Evolutionary conservation across 371 early-diverging fungal genomes (phyloP).

Genomic region (Capillidium rhysosporum): DNA sequence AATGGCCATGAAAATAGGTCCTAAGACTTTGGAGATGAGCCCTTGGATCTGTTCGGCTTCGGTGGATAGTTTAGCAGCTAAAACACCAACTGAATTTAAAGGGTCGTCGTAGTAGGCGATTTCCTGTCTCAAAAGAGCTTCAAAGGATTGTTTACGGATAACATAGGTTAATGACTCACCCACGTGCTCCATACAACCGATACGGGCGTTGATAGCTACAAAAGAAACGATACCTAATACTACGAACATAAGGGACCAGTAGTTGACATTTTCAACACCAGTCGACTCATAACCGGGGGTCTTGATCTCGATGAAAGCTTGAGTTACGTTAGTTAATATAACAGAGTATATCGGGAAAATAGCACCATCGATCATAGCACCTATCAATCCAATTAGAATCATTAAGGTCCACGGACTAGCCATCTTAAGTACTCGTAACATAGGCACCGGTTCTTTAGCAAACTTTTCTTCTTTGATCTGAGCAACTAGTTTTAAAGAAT

Average conservation of each 20-base stretch:
- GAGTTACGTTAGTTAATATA: conserved; percentile 21
- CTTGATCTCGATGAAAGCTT: conserved; percentile 12
- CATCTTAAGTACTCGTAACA: conserved; percentile 9
- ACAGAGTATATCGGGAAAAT: conserved; percentile 25
- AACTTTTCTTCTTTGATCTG: neutral
- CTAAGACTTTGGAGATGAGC: conserved; percentile 13
- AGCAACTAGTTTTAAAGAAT: neutral
- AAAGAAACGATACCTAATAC: conserved; percentile 29
- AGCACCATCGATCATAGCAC: conserved; percentile 30
- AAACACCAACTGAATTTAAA: conserved; percentile 51
- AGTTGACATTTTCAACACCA: conserved; percentile 38
- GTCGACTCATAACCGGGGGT: conserved; percentile 9
- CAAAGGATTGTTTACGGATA: conserved; percentile 31
- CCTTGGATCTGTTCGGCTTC: conserved; percentile 46
- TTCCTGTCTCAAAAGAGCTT: conserved; percentile 50
- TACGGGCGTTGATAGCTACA: conserved; percentile 18
- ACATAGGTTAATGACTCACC: conserved; percentile 35
- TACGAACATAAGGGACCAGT: conserved; percentile 58
- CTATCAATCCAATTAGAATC: conserved; percentile 15
- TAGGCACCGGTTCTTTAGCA: conserved; percentile 10
- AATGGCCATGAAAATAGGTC: conserved; percentile 8
- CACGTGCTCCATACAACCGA: conserved; percentile 19
- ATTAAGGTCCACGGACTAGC: conserved; percentile 8
- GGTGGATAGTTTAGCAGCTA: conserved; percentile 60
- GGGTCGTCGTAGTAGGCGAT: conserved; percentile 71